Conservation (phyloP, 768 basidiomycete genomes). For the Holtermanniella nyarrowii region DNA sequence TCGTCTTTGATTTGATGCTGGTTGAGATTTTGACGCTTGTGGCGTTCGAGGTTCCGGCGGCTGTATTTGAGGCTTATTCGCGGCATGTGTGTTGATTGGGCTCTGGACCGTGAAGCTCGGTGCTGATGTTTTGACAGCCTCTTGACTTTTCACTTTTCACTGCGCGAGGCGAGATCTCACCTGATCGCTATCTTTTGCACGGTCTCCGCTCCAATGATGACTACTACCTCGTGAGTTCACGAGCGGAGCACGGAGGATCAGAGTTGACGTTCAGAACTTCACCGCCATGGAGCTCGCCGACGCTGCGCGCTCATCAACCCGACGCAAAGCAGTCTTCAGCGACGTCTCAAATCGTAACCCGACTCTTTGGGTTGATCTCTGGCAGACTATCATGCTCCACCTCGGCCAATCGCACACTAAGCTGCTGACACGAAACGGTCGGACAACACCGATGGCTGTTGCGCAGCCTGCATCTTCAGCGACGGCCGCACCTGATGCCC, state of each 20-base stretch:
- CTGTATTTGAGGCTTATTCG: slow-evolving; percentile 28
- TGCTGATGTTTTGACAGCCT: slow-evolving; percentile 17
- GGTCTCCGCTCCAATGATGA: slow-evolving; percentile 27
- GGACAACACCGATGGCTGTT: not conserved
- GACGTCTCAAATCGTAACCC: slow-evolving; percentile 16
- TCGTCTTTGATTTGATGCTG: slow-evolving; percentile 12
- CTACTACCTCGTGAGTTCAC: slow-evolving; percentile 25
- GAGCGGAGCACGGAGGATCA: not conserved
- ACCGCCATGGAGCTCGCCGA: slow-evolving; percentile 34
- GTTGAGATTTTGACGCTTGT: slow-evolving; percentile 13
- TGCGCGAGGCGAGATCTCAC: slow-evolving; percentile 19
- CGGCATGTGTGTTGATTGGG: slow-evolving; percentile 18
- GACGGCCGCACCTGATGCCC: slow-evolving; percentile 11
- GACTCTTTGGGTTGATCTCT: slow-evolving; percentile 16
- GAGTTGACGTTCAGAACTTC: slow-evolving; percentile 22
- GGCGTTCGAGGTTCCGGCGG: slow-evolving; percentile 12
- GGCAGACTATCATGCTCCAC: slow-evolving; percentile 24
- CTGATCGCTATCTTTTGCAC: slow-evolving; percentile 27
- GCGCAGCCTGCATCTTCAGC: slow-evolving; percentile 1
- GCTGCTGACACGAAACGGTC: slow-evolving; percentile 9
- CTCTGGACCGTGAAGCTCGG: not conserved
- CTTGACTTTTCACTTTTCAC: slow-evolving; percentile 29
- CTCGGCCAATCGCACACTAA: slow-evolving; percentile 16
- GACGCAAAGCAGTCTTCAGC: slow-evolving; percentile 22
- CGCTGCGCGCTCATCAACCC: slow-evolving; percentile 14